These are phyloP conservation scores for Beauveria medogensis DNA, from an alignment of 2,329 filamentous ascomycete species.

Conservation along the genomic window DNA sequence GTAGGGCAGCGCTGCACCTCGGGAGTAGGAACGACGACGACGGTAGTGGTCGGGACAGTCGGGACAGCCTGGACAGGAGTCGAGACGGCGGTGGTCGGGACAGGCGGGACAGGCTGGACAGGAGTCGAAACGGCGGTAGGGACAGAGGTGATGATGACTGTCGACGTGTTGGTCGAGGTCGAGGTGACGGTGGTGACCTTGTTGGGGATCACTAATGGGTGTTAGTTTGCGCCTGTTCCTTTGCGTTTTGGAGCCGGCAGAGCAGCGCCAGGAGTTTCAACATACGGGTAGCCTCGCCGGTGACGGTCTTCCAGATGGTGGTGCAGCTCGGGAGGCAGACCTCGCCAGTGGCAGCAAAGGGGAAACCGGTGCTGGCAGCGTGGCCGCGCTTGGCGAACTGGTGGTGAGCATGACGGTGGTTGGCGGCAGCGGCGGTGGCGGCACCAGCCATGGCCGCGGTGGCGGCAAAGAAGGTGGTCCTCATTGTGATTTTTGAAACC, in stretches of 20 bases:
- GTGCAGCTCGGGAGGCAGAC: constrained; percentile 58
- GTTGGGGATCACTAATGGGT: constrained; percentile 16
- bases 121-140: constrained; percentile 18
- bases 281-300: constrained; percentile 58
- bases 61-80: constrained; percentile 14
- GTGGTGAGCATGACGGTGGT: constrained; percentile 56
- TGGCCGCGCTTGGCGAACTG: constrained; percentile 46
- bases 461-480: constrained; percentile 60
- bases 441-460: constrained; percentile 50
- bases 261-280: constrained; percentile 12
- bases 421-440: constrained; percentile 47
- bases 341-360: constrained; percentile 20
- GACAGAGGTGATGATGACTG: constrained; percentile 20
- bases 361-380: constrained; percentile 21
- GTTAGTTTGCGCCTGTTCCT: background rate
- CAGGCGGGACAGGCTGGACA: constrained; percentile 15
- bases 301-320: constrained; percentile 65
- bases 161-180: constrained; percentile 12
- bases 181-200: constrained; percentile 14
- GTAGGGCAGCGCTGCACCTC: constrained; percentile 49
- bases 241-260: background rate
- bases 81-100: constrained; percentile 20
- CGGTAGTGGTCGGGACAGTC: constrained; percentile 29
- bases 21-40: constrained; percentile 44
- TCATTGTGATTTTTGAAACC: constrained; percentile 53